Base-by-base conservation (phyloP, 2,329 filamentous ascomycete species). In the Penicillium sp. region DNA sequence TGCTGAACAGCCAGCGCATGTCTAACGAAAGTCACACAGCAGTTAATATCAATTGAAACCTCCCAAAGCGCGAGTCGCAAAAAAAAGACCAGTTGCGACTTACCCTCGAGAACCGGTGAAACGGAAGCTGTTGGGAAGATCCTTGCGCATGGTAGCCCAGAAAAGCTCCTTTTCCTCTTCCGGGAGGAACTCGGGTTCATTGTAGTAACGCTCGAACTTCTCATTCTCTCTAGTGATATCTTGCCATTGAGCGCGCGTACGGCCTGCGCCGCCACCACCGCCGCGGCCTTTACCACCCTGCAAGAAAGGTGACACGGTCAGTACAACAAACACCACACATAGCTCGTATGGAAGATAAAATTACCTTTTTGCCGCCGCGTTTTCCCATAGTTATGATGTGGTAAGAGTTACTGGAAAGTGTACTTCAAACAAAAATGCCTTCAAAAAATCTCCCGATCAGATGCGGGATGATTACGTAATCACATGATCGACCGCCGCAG, bases 41-140 rank as follows among this genome's bases (percentile, higher is more conserved):
- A 21, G 53, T 63, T 37, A 64, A 55, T 47, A 56, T 54, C 18
- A 35, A 27, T 39, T 35, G 45, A 35, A 46, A 44, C 35, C 6
- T 46, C 40, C 13, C 16, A 40, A n/a, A n/a, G 38, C 23, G 18
- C 13, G 27, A 39, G 38, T 48, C 51, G 61, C 58, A 42, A 37
- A 41, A 39, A 39, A 25, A 29, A 15, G 18, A 6, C 18, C 16
- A 18, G 46, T 57, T 35, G 13, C n/a, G 45, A 73, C 75, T 56
- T 80, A 90, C 87, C 90, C 90, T 81, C 93, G 95, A 45, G 91
- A 97, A 37, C 94, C 94, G 57, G 91, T 95, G 77, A 99, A 99
- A 58, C 94, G 86, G 79, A 97, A 99, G 75, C 92, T 97, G 78
- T 97, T 97, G 53, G 94, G 94, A 48, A 99, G 79, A 70, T 97